Evolutionary conservation across 805 yeast genomes (phyloP).

Genomic region (Clavispora vitiphila): DNA sequence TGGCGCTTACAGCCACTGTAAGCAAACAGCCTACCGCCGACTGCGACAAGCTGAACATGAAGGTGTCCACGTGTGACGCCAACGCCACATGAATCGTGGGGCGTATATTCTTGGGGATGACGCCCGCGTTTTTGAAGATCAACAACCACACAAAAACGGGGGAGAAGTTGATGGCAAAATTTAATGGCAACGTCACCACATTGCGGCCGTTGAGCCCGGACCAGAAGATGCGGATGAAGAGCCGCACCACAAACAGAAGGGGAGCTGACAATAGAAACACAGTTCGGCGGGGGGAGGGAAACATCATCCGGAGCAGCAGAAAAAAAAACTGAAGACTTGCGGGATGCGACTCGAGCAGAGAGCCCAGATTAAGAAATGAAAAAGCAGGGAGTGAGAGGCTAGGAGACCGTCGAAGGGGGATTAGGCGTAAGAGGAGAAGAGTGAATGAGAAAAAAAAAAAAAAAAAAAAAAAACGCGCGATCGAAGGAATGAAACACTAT

Average conservation of each 20-base stretch:
- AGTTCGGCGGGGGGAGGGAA: background rate
- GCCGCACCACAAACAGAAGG: conserved; percentile 4
- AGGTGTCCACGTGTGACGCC: conserved; percentile 39
- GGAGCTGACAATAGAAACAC: background rate
- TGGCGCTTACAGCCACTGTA: background rate
- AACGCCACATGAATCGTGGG: conserved; percentile 50
- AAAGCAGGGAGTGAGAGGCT: no score
- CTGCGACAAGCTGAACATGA: conserved; percentile 24
- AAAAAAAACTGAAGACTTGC: no score
- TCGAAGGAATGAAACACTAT: no score
- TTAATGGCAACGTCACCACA: conserved; percentile 33
- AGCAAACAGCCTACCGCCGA: conserved; percentile 3
- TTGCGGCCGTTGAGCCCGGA: conserved; percentile 34
- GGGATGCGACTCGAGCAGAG: no score
- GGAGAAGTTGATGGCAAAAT: conserved; percentile 46
- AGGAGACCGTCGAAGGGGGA: no score
- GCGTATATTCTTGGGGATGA: conserved; percentile 48
- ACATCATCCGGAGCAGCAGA: background rate
- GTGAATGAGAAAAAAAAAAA: no score
- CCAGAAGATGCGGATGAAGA: conserved; percentile 16
- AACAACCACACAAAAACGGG: conserved; percentile 52
- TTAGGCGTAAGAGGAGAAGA: no score
- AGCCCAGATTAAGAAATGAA: no score
- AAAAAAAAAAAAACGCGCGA: no score
- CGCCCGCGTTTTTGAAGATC: conserved; percentile 55